Evolutionary conservation across 2,329 filamentous ascomycete species (phyloP).

Genomic region (Cercospora brassicicola): DNA sequence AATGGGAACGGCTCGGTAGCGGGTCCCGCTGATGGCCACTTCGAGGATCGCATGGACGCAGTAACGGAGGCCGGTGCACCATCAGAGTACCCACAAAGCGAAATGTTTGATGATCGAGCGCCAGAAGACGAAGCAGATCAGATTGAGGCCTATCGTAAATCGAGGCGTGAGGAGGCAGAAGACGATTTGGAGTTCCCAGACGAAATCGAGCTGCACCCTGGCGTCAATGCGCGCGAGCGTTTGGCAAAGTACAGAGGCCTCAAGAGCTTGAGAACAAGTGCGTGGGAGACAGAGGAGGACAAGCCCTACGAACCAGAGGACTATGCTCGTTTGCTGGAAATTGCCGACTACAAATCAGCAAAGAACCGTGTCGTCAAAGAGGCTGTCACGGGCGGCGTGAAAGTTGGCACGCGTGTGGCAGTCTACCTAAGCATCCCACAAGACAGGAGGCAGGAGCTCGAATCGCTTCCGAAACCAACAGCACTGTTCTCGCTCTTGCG

Average conservation of each 20-base stretch:
- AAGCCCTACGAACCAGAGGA: slow-evolving; percentile 82
- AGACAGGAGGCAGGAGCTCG: slow-evolving; percentile 51
- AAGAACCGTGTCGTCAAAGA: slow-evolving; percentile 76
- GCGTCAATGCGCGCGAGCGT: slow-evolving; percentile 81
- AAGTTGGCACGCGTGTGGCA: slow-evolving; percentile 77
- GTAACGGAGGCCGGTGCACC: slow-evolving; percentile 64
- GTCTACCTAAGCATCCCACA: slow-evolving; percentile 64
- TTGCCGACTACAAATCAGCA: slow-evolving; percentile 86
- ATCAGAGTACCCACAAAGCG: slow-evolving; percentile 90
- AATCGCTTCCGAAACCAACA: slow-evolving; percentile 60
- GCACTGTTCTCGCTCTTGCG: slow-evolving; percentile 82
- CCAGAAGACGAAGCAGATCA: slow-evolving; percentile 82
- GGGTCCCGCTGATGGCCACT: slow-evolving; percentile 75
- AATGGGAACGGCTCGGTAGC: slow-evolving; percentile 51
- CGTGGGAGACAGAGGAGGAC: slow-evolving; percentile 88
- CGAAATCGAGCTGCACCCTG: slow-evolving; percentile 89
- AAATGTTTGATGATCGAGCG: slow-evolving; percentile 78
- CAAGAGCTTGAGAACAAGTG: slow-evolving; percentile 84
- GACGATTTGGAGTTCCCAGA: slow-evolving; percentile 96
- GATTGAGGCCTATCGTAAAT: slow-evolving; percentile 75
- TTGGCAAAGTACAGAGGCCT: slow-evolving; percentile 84
- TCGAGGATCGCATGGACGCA: slow-evolving; percentile 51
- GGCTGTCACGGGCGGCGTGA: slow-evolving; percentile 82
- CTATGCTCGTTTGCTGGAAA: slow-evolving; percentile 80
- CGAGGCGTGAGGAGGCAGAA: slow-evolving; percentile 70